Conservation (phyloP, 116 monocot species). For the Zostera marina region DNA sequence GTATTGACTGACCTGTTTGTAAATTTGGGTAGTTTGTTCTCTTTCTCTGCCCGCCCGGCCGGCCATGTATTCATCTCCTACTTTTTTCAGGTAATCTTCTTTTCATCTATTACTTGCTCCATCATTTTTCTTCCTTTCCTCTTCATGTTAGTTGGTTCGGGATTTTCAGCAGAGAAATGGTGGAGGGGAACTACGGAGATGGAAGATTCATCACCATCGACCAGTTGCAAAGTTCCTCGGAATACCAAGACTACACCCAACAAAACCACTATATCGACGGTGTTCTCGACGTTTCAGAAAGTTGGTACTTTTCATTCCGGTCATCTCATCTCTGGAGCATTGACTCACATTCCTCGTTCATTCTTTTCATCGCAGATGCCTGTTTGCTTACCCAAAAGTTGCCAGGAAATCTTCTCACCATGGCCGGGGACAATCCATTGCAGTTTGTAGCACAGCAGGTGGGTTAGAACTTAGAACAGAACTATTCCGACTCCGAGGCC, state of each 20-base stretch:
- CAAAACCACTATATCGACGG: slow-evolving; percentile 38
- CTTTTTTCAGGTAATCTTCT: slow-evolving; percentile 20
- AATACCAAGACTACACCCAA: neutral
- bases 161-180: slow-evolving; percentile 10
- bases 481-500: too few relatives aligned
- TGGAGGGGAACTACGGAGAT: slow-evolving; percentile 2
- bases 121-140: neutral
- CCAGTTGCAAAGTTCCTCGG: neutral
- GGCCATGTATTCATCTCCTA: slow-evolving; percentile 33
- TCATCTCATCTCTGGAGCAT: neutral
- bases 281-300: slow-evolving; percentile 27
- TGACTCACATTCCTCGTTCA: neutral
- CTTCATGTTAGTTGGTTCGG: neutral
- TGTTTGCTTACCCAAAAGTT: slow-evolving; percentile 44
- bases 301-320: slow-evolving; percentile 6
- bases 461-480: too few relatives aligned
- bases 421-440: slow-evolving; percentile 12
- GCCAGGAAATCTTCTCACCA: slow-evolving; percentile 41
- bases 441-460: slow-evolving; percentile 32
- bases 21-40: neutral
- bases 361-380: slow-evolving; percentile 9
- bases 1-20: too few relatives aligned
- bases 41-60: slow-evolving; percentile 4
- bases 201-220: neutral
- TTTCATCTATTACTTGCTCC: neutral